A percentile compares a stretch with the other conserved stretches of the same genome.
phyloP scores from a whole-genome alignment of 306 rosid genomes.

The Vigna nakashimae region DNA sequence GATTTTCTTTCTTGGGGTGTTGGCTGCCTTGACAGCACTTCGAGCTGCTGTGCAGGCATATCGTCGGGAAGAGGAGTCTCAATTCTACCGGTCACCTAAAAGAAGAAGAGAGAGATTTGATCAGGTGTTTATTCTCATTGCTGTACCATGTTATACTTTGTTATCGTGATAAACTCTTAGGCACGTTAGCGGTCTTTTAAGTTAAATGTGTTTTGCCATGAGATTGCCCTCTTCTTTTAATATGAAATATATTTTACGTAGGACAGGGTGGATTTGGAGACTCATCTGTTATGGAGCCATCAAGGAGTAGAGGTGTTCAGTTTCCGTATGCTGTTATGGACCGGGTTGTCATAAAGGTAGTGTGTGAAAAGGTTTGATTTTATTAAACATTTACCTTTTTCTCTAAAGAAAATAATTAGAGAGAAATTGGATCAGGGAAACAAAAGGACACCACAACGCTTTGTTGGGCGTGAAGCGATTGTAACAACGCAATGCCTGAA shows the following conservation, averaged over 20 bases:
- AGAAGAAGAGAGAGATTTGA: constrained; percentile 85
- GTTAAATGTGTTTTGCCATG: constrained; percentile 34
- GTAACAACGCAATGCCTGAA: constrained; percentile 98
- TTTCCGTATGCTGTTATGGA: constrained; percentile 95
- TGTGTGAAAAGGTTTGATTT: constrained; percentile 15
- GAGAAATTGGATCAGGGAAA: constrained; percentile 75
- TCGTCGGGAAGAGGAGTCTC: constrained; percentile 86
- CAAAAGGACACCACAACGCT: constrained; percentile 96
- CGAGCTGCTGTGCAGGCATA: constrained; percentile 93
- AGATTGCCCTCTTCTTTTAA: constrained; percentile 35
- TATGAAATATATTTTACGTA: constrained; percentile 47
- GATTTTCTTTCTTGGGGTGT: constrained; percentile 32
- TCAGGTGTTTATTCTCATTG: constrained; percentile 67
- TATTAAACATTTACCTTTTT: constrained; percentile 2
- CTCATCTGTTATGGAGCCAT: constrained; percentile 61
- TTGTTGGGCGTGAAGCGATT: constrained; percentile 97
- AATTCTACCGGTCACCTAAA: constrained; percentile 76
- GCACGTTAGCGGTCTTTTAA: constrained; percentile 9
- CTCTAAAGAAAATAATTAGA: constrained; percentile 41
- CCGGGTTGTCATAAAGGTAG: constrained; percentile 93
- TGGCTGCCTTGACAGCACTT: constrained; percentile 71
- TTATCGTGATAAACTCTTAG: constrained; percentile 15
- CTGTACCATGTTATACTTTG: constrained; percentile 27
- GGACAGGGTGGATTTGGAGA: constrained; percentile 89
- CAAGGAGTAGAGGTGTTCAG: constrained; percentile 93